Evolutionary conservation across 768 basidiomycete species (phyloP).

Genomic region (Termitomyces sp.): DNA sequence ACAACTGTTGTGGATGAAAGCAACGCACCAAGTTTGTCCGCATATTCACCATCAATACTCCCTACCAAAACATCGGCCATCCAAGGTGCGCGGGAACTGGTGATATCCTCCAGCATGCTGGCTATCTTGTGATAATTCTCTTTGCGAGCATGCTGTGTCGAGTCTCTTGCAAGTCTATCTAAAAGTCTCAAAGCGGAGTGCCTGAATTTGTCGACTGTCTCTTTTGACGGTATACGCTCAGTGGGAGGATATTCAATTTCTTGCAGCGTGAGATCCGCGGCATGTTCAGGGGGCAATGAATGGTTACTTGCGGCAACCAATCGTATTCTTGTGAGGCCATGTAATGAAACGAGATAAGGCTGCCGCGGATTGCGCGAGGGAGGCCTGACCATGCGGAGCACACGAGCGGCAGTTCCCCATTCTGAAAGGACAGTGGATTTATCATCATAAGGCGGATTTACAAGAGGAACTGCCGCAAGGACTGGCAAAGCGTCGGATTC

Average conservation of each 20-base stretch:
- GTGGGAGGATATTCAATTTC: conserved; percentile 44
- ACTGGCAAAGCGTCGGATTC: conserved; percentile 65
- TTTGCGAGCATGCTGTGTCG: conserved; percentile 42
- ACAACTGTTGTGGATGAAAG: neutral
- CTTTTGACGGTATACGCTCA: conserved; percentile 41
- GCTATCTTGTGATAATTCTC: conserved; percentile 69
- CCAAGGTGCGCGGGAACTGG: conserved; percentile 58
- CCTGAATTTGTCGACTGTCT: conserved; percentile 63
- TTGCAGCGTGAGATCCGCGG: conserved; percentile 27
- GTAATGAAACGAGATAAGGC: conserved; percentile 65
- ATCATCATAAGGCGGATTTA: conserved; percentile 19
- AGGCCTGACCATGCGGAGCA: conserved; percentile 65
- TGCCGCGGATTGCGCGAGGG: conserved; percentile 47
- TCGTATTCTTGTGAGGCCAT: conserved; percentile 63
- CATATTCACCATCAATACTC: conserved; percentile 56
- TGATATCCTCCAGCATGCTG: conserved; percentile 67
- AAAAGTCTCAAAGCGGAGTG: conserved; percentile 59
- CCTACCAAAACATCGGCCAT: conserved; percentile 75
- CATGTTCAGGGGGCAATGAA: conserved; percentile 21
- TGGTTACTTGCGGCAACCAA: conserved; percentile 34
- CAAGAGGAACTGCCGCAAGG: conserved; percentile 60
- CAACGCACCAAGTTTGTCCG: conserved; percentile 63
- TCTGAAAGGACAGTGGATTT: conserved; percentile 30
- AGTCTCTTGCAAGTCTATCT: conserved; percentile 53
- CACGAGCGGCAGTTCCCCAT: conserved; percentile 67